A percentile compares a stretch with the other conserved stretches of the same genome.
phyloP scores from a whole-genome alignment of 495 filamentous ascomycete genomes.

The Neurospora africana region DNA sequence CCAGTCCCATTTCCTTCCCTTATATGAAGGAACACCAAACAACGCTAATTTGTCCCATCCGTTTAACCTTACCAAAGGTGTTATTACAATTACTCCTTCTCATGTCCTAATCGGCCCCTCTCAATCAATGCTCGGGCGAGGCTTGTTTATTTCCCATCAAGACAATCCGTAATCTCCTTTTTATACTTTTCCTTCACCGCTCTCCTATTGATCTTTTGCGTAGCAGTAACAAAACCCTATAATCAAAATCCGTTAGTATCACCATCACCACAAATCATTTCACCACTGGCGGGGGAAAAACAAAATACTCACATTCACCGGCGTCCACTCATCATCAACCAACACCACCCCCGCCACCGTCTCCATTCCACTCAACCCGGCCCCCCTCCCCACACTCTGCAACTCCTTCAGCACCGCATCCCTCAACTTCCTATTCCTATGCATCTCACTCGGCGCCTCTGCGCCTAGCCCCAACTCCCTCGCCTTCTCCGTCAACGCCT shows the following conservation, averaged over 20 bases:
- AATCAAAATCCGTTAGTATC: slow-evolving; percentile 14
- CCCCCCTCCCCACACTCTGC: slow-evolving; percentile 37
- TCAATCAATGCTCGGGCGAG: too few species aligned
- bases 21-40: background rate
- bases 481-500: slow-evolving; percentile 41
- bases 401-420: slow-evolving; percentile 45
- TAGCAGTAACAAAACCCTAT: slow-evolving; percentile 50
- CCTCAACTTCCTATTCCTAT: slow-evolving; percentile 35
- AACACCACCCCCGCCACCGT: slow-evolving; percentile 50
- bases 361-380: slow-evolving; percentile 44
- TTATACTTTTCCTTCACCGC: slow-evolving; percentile 43
- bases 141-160: slow-evolving; percentile 10
- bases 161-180: slow-evolving; percentile 42
- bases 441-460: slow-evolving; percentile 22
- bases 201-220: slow-evolving; percentile 52
- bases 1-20: background rate
- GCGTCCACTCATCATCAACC: slow-evolving; percentile 57
- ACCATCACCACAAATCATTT: background rate
- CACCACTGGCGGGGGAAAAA: background rate
- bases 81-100: background rate
- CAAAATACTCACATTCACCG: slow-evolving; percentile 42
- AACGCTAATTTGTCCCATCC: background rate
- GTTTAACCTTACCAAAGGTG: background rate
- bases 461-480: slow-evolving; percentile 39
- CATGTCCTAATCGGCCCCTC: background rate